Conservation (phyloP, 2,329 filamentous ascomycete species). For the Penicillium sp. region DNA sequence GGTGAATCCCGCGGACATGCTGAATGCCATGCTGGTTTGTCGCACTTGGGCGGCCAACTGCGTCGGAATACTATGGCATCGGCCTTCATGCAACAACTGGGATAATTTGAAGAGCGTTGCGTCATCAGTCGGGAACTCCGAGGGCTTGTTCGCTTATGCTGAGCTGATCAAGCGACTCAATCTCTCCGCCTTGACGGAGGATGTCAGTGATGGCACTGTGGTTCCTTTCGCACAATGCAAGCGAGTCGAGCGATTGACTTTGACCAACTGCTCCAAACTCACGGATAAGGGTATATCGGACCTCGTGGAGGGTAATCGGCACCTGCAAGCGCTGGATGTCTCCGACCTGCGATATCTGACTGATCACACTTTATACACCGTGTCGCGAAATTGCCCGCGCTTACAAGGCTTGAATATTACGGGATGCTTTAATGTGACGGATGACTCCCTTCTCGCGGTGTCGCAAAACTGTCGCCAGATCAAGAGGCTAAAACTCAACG, state of each 20-base stretch:
- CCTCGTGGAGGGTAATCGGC: conserved; percentile 70
- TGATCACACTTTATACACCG: conserved; percentile 67
- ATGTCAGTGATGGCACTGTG: conserved; percentile 85
- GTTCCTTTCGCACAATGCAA: conserved; percentile 76
- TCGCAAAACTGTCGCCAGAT: conserved; percentile 78
- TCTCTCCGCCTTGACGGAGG: conserved; percentile 67
- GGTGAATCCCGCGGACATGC: conserved; percentile 66
- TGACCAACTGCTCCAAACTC: conserved; percentile 81
- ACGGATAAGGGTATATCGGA: conserved; percentile 77
- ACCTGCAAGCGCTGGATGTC: conserved; percentile 83
- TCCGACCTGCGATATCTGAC: conserved; percentile 76
- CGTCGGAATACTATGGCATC: conserved; percentile 90
- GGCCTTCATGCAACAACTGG: conserved; percentile 86
- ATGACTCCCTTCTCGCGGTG: conserved; percentile 74
- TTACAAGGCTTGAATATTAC: conserved; percentile 93
- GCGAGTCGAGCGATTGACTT: conserved; percentile 81
- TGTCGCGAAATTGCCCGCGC: conserved; percentile 74
- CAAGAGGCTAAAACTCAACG: conserved; percentile 91
- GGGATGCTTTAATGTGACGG: conserved; percentile 74
- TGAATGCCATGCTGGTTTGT: conserved; percentile 88
- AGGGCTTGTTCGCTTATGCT: conserved; percentile 82
- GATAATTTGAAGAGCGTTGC: conserved; percentile 74
- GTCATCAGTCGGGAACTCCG: conserved; percentile 62
- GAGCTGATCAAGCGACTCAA: conserved; percentile 91
- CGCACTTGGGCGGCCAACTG: conserved; percentile 88